Evolutionary conservation across 345 rosid species (phyloP), one percentile per base, ranked within the genome.

Genomic region (Passiflora organensis): DNA sequence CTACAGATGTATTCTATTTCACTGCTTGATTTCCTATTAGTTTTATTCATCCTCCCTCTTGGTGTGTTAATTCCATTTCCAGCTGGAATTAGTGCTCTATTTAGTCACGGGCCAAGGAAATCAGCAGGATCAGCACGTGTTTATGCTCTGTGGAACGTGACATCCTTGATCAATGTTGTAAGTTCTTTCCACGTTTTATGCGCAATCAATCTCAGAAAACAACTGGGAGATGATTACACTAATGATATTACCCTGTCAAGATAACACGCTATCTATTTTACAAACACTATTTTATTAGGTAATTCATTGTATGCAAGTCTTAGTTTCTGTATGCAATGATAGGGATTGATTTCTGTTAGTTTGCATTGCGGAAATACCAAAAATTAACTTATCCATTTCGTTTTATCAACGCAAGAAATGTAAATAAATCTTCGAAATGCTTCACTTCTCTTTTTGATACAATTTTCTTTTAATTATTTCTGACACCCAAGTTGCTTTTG

Each of bases 1-100:
- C 84, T 91, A 36, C 97, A 91, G 81, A 73, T 91, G 71, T 91
- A 91, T 72, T 91, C 97, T 11, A 83, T 85, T 70, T 87, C 94
- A 8, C 60, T 91, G 63, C 63, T 83, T 22, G 63, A 79, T 66
- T 79, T 87, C 71, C 70, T 85, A 51, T 63, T 87, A 14, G 89
- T 79, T 63, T 51, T 85, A 61, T 85, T 70, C 17, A 67, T 87
- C 48, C 82, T 91, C 63, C 96, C 97, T 50, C 86, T 91, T 55
- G 87, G 87, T 62, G 65, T 91, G 59, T 72, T 85, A 41, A 78
- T 76, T 62, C 84, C 97, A 19, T 91, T 91, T 67, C 97, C 96
- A 0, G 87, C 97, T 10, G 97, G 97, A 55, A 89, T 91, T 66
- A 81, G 78, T 65, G 96, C 97, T 59, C 68, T 91, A 71, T 91